Conservation (phyloP, 495 filamentous ascomycete species). For the Penicillium canescens region DNA sequence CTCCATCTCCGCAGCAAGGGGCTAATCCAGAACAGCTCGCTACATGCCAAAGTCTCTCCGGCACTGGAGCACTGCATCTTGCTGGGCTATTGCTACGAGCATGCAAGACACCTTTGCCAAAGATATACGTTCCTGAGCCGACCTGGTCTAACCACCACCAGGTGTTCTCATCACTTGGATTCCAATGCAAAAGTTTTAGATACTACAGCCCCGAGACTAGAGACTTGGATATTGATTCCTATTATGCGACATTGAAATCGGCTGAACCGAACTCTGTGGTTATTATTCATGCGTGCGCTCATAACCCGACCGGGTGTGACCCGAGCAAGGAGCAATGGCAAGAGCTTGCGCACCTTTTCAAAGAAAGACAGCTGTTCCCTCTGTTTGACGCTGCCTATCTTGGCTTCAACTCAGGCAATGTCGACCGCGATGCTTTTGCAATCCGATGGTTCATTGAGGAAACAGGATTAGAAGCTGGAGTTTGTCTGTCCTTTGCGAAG, state of each 20-base stretch:
- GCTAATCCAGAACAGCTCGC: constrained; percentile 20
- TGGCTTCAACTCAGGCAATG: constrained; percentile 42
- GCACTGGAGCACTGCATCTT: constrained; percentile 80
- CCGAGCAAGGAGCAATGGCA: constrained; percentile 43
- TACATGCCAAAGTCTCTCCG: constrained; percentile 71
- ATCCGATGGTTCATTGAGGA: constrained; percentile 39
- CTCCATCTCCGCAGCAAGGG: background rate
- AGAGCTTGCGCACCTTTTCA: constrained; percentile 31
- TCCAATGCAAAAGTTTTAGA: constrained; percentile 22
- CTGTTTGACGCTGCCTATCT: constrained; percentile 49
- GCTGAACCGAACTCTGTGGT: constrained; percentile 30
- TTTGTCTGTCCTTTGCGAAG: constrained; percentile 46
- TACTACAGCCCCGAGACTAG: constrained; percentile 26
- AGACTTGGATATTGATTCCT: constrained; percentile 22
- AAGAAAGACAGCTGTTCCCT: constrained; percentile 34
- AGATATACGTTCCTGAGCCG: constrained; percentile 32
- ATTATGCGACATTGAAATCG: constrained; percentile 14
- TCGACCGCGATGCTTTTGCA: constrained; percentile 43
- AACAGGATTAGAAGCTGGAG: constrained; percentile 24
- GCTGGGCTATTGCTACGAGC: constrained; percentile 71
- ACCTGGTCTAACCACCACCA: constrained; percentile 45
- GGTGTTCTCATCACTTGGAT: constrained; percentile 34
- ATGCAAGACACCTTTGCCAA: constrained; percentile 16
- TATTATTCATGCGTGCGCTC: constrained; percentile 47
- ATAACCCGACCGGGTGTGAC: constrained; percentile 50